phyloP scores from a whole-genome alignment of 2,329 filamentous ascomycete species.

The Fusarium sp. region DNA sequence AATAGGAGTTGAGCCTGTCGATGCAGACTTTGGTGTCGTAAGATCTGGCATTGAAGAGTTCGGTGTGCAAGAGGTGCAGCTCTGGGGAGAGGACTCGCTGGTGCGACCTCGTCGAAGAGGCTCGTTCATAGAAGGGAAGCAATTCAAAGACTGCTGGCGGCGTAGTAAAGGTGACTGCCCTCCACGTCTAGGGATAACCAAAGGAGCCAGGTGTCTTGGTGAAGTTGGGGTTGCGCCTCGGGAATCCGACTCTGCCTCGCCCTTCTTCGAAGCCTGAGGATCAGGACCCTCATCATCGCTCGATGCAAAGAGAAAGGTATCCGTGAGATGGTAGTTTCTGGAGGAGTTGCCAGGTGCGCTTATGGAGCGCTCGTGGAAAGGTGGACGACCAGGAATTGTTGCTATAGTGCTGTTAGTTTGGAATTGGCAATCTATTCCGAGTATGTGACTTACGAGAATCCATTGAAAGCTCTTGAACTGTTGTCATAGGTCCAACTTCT shows the following conservation, averaged over 20 bases:
- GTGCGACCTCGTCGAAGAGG: slow-evolving; percentile 55
- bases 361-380: slow-evolving; percentile 73
- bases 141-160: slow-evolving; percentile 57
- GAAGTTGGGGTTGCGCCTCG: slow-evolving; percentile 54
- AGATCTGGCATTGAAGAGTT: slow-evolving; percentile 54
- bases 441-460: slow-evolving; percentile 71
- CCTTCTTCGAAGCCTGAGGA: slow-evolving; percentile 40
- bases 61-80: slow-evolving; percentile 56
- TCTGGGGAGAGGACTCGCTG: slow-evolving; percentile 61
- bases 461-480: slow-evolving; percentile 75
- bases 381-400: slow-evolving; percentile 74
- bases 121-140: slow-evolving; percentile 62
- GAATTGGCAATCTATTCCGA: background rate
- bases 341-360: slow-evolving; percentile 69
- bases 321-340: slow-evolving; percentile 55
- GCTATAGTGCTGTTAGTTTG: slow-evolving; percentile 57
- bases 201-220: slow-evolving; percentile 66
- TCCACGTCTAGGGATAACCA: slow-evolving; percentile 64
- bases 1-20: slow-evolving; percentile 57
- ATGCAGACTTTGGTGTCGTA: slow-evolving; percentile 59
- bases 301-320: slow-evolving; percentile 44
- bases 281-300: slow-evolving; percentile 44
- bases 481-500: slow-evolving; percentile 76
- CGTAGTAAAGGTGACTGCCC: slow-evolving; percentile 41
- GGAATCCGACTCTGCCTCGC: slow-evolving; percentile 28